Base-by-base conservation (phyloP, 352 stramenopile genomes). In the Pythium myriotylum region DNA sequence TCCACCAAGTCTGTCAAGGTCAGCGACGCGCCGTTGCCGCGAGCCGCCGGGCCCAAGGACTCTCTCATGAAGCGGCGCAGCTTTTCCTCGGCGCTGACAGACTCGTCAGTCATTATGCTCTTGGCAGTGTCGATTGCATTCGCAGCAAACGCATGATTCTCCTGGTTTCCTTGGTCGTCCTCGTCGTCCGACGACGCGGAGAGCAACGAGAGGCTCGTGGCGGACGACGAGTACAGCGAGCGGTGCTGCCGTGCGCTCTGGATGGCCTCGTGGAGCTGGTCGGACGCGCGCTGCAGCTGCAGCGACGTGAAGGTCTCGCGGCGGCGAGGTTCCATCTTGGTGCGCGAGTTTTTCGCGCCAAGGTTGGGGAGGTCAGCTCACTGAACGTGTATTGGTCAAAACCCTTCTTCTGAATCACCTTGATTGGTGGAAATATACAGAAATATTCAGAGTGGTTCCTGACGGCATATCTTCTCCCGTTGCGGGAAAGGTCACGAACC, bases 211-310 rank as follows among this genome's bases (percentile, higher is more conserved):
- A 60, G 32, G 20, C 55, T 62, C 16, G 49, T 57, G 12, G 46
- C 52, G 16, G 24, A 22, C 17, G 56, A 59, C 5, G 49, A 52
- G 23, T 57, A 43, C 19, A 54, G 42, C 13, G 68, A 68, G 14
- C 73, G 65, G 0, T 61, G 65, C 20, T 56, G 57, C n/a, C 71
- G 68, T 14, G 64, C 65, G 54, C 68, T 79, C n/a, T 55, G 66
- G 37, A 88, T 84, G 14, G 78, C 78, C 17, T 67, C 69, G 17
- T 86, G 76, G 8, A 88, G 77, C 54, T 87, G 73, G 50, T 84
- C 70, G 6, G 81, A 67, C 0, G 77, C 73, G 46, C 70, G 69
- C 50, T 86, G 77, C 13, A 90, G 65, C 27, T 63, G 68, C 45
- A 63, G 51, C 29, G 52, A 65, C 24, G 52, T 52, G 26, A 65